These are phyloP conservation scores for Scalesia atractyloides DNA, from an alignment of 129 eudicot species.

Conservation along the genomic window DNA sequence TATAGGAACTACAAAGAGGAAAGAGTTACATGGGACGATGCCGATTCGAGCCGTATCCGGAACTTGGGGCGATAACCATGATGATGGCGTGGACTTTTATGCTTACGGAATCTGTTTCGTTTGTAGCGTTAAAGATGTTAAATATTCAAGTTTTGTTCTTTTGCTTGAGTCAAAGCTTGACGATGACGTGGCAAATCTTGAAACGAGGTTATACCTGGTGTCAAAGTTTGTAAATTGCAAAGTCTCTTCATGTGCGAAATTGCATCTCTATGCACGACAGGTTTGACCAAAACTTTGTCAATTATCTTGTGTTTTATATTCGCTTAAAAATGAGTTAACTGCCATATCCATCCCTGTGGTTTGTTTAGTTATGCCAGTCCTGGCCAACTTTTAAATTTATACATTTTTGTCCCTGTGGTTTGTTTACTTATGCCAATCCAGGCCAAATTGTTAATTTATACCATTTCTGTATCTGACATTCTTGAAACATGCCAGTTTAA, in stretches of 20 bases:
- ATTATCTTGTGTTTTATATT: neutral
- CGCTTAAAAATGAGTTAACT: neutral
- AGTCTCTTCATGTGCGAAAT: slow-evolving; percentile 52
- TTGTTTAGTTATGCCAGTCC: too few relatives aligned
- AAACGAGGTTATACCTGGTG: slow-evolving; percentile 62
- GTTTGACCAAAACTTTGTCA: slow-evolving; percentile 36
- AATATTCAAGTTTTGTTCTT: slow-evolving; percentile 68
- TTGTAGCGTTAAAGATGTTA: slow-evolving; percentile 47
- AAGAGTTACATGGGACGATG: slow-evolving; percentile 80
- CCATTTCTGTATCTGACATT: too few relatives aligned
- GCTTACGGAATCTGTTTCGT: slow-evolving; percentile 65
- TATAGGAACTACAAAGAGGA: slow-evolving; percentile 89
- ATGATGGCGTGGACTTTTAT: slow-evolving; percentile 45
- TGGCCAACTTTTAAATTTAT: too few relatives aligned
- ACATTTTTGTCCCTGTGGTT: too few relatives aligned
- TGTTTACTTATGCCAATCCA: too few relatives aligned
- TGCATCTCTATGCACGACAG: slow-evolving; percentile 59
- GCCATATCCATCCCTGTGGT: too few relatives aligned
- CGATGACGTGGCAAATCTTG: slow-evolving; percentile 70
- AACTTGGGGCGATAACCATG: slow-evolving; percentile 59
- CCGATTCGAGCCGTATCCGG: slow-evolving; percentile 58
- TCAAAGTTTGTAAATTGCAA: slow-evolving; percentile 58
- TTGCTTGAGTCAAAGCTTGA: slow-evolving; percentile 66
- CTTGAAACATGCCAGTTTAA: too few relatives aligned
- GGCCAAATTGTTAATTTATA: too few relatives aligned